Conservation (phyloP, 805 yeast species). For the Saccharomycopsis sp. region DNA sequence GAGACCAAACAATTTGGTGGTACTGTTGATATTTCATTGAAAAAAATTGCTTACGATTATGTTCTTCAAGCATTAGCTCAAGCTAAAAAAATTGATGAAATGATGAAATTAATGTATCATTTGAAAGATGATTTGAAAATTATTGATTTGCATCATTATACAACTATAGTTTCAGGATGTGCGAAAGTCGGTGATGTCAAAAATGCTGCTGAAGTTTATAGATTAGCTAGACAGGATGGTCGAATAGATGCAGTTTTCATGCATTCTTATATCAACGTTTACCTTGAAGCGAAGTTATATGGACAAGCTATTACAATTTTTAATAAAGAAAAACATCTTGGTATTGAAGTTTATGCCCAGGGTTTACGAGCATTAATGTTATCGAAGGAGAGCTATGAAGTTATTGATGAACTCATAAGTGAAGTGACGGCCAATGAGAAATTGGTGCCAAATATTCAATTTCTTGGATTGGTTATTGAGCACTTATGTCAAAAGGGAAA, state of each 20-base stretch:
- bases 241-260: conserved; percentile 1
- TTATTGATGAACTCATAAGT: background rate
- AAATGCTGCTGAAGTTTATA: background rate
- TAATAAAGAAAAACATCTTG: background rate
- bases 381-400: background rate
- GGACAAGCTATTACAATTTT: background rate
- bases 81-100: background rate
- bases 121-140: no score
- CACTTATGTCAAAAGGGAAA: background rate
- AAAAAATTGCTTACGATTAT: background rate
- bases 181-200: background rate
- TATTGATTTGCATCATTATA: background rate
- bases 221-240: background rate
- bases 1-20: background rate
- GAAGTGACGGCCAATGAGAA: background rate
- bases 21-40: background rate
- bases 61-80: background rate
- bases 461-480: background rate
- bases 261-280: background rate
- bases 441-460: background rate
- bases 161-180: background rate
- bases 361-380: background rate
- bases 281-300: background rate
- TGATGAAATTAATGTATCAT: no score
- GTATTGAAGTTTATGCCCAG: background rate